Conservation (phyloP, 768 basidiomycete genomes). For the Mycena galopus region DNA sequence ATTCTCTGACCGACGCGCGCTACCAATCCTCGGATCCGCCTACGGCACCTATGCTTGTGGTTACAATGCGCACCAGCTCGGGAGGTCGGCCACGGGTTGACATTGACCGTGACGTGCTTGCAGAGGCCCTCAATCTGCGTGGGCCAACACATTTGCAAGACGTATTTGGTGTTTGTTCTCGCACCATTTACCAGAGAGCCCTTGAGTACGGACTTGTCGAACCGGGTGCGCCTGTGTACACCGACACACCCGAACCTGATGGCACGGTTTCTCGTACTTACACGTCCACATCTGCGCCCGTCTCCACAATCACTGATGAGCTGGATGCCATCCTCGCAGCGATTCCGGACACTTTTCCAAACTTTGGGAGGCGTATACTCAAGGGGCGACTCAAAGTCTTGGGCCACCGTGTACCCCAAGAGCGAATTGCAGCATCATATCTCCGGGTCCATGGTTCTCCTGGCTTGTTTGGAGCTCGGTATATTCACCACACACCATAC, state of each 20-base stretch:
- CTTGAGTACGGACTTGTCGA: slow-evolving; percentile 33
- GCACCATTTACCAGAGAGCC: slow-evolving; percentile 29
- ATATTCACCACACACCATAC: slow-evolving; percentile 37
- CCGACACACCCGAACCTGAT: neutral
- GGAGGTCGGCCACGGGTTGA: slow-evolving; percentile 36
- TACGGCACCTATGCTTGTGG: neutral
- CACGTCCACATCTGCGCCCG: slow-evolving; percentile 8
- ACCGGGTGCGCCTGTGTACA: slow-evolving; percentile 21
- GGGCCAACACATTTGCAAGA: neutral
- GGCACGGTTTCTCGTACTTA: slow-evolving; percentile 1
- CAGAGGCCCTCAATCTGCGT: slow-evolving; percentile 42
- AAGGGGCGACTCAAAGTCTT: slow-evolving; percentile 25
- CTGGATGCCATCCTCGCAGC: slow-evolving; percentile 27
- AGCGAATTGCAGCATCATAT: slow-evolving; percentile 30
- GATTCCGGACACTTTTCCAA: slow-evolving; percentile 35
- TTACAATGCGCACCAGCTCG: slow-evolving; percentile 13
- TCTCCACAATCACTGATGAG: slow-evolving; percentile 34
- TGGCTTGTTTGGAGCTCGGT: slow-evolving; percentile 31
- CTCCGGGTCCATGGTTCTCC: slow-evolving; percentile 33
- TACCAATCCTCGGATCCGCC: slow-evolving; percentile 32
- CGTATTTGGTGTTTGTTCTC: neutral
- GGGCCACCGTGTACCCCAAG: slow-evolving; percentile 31
- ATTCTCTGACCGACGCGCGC: slow-evolving; percentile 27
- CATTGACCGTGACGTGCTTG: slow-evolving; percentile 39
- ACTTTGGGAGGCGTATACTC: slow-evolving; percentile 37